A percentile compares a stretch with the other conserved stretches of the same genome.
Evolutionary conservation across 106 monocot species (phyloP).

Genomic region (Acorus gramineus): DNA sequence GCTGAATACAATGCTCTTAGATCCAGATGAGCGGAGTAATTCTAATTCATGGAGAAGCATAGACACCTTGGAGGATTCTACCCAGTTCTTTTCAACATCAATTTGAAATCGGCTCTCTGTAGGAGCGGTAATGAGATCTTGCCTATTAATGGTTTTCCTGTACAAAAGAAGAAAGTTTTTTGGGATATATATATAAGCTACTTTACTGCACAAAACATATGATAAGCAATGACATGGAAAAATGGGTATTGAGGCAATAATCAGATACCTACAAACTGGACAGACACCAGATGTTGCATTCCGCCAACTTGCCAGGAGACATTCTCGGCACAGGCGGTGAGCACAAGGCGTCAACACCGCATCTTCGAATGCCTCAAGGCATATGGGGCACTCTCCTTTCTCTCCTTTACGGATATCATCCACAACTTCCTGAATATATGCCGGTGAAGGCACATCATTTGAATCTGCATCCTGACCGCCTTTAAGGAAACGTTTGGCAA

Average conservation of each 20-base stretch:
- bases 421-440: slow-evolving; percentile 76
- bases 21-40: slow-evolving; percentile 40
- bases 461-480: slow-evolving; percentile 36
- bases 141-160: slow-evolving; percentile 46
- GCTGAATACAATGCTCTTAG: slow-evolving; percentile 97
- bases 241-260: background rate
- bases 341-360: slow-evolving; percentile 93
- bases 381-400: slow-evolving; percentile 86
- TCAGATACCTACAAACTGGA: slow-evolving; percentile 79
- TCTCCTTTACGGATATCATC: slow-evolving; percentile 69
- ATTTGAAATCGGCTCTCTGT: slow-evolving; percentile 59
- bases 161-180: slow-evolving; percentile 2
- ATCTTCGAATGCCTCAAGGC: slow-evolving; percentile 95
- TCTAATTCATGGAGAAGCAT: slow-evolving; percentile 65
- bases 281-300: slow-evolving; percentile 54
- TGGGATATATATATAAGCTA: background rate
- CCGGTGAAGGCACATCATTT: slow-evolving; percentile 40
- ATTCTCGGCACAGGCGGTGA: slow-evolving; percentile 88
- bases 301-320: slow-evolving; percentile 78
- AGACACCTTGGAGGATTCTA: slow-evolving; percentile 86
- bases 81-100: slow-evolving; percentile 86
- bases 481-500: slow-evolving; percentile 64
- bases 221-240: background rate
- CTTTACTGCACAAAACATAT: background rate
- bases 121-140: slow-evolving; percentile 86